Evolutionary conservation across 257 asterid species (phyloP), one percentile per base, ranked within the genome.

Genomic region (Gardenia jasminoides): DNA sequence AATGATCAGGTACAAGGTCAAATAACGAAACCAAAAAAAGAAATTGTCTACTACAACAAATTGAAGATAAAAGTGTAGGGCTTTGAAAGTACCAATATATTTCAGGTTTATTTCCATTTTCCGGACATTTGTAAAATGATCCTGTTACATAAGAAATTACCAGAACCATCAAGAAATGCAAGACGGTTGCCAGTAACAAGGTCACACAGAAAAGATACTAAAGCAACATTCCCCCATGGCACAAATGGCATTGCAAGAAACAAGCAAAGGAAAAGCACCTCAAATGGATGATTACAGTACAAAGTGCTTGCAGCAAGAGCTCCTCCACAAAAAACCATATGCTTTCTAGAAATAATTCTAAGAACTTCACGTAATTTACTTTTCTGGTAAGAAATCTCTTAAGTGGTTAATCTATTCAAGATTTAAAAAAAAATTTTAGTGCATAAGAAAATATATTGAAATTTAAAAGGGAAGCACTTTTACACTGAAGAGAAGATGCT

Each of bases 71-170:
- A 50, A 47, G 30, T 31, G 74, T 13, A 68, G 24, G 48, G 47
- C n/a, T 31, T 33, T 50, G 69, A 68, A 47, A 58, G 67, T 89
- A 95, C 99, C 99, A 84, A 95, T 93, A 86, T 93, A 95, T 87
- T 95, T 95, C 93, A 95, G 88, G 85, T 85, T 89, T 75, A 93
- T 78, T 41, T 86, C 85, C 97, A 85, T 90, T 89, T 88, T 90
- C 82, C 83, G 89, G 77, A 79, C 85, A 78, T 88, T 88, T 16
- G 97, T 88, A 86, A 95, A 95, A 82, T 95, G 92, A 86, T 93
- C 98, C 99, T 95, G 95, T 65, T 71, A 69, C 86, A 83, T 77
- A 76, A 81, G 78, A 80, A 77, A 70, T 68, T 70, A 65, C 28
- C n/a, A 20, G 30, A 65, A 59, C 74, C 41, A 24, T 30, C 67